These are phyloP conservation scores for Trypanosomatidae sp. DNA, from an alignment of 208 protist genomes.

Conservation along the genomic window DNA sequence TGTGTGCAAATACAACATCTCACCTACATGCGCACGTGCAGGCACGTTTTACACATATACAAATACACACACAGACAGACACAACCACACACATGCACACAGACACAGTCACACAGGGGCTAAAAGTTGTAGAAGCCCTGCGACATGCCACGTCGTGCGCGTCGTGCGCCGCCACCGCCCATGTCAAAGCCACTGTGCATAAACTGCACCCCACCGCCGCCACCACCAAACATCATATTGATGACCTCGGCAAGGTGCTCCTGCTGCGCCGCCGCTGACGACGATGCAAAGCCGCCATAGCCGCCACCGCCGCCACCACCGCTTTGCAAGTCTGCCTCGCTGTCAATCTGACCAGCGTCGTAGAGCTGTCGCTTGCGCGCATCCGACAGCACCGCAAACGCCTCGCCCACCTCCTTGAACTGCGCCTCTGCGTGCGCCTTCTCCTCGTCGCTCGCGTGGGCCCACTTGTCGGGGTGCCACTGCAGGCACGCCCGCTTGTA, in stretches of 20 bases:
- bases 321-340: constrained; percentile 79
- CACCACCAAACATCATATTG: constrained; percentile 42
- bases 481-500: constrained; percentile 79
- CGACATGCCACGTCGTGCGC: no score
- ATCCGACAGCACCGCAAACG: constrained; percentile 80
- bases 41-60: no score
- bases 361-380: constrained; percentile 83
- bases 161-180: no score
- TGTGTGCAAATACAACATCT: no score
- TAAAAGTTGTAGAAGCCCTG: no score
- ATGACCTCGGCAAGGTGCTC: constrained; percentile 36
- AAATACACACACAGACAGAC: no score
- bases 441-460: constrained; percentile 51
- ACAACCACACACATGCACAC: no score
- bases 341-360: constrained; percentile 81
- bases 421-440: constrained; percentile 60
- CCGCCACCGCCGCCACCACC: constrained; percentile 22
- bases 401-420: constrained; percentile 84
- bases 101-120: no score
- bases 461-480: constrained; percentile 92
- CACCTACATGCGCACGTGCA: no score
- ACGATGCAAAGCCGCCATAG: no score
- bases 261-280: constrained; percentile 3
- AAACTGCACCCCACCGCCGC: constrained; percentile 14
- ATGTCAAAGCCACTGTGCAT: no score